Base-by-base conservation (phyloP, 164 flowering plant genomes). In the Stephania japonica region DNA sequence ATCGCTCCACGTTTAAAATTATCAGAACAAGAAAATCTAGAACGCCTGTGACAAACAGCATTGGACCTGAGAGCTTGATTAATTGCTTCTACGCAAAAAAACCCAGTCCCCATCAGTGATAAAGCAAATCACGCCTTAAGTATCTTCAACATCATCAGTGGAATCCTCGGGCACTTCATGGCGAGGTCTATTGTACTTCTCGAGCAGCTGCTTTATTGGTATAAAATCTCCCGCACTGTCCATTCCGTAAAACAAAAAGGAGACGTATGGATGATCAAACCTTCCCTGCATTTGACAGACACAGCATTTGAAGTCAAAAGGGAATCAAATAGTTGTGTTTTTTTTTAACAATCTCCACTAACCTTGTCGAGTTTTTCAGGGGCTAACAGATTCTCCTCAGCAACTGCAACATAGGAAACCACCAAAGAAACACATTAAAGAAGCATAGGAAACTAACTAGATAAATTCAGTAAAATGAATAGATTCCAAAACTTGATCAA, bases 151-250 rank as follows among this genome's bases (percentile, higher is more conserved):
- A 9, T 68, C 91, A 76, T 85, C 87, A 19, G 81, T 67, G 61
- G 87, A 75, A 73, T 91, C 91, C 25, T 72, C 18, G 11, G 94
- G 94, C 63, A 88, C 84, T 83, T 95, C 99, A 81, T 92, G 88
- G 32, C 98, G 86, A 18, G 98, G 94, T 79, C 82, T 85, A 78
- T 86, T 88, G 78, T 81, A 95, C 84, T 92, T 95, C 79, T 92
- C 98, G 6, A 96, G 90, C 65, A 95, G 84, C 78, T 92, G 97
- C 81, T 87, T 88, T 76, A 92, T 84, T 0, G 99, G 99, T 74
- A 95, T 90, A 82, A 89, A 91, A 80, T 95, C 97, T 67, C 98
- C 99, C 25, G 92, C 97, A 0, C 87, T 47, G 79, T 95, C 98
- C 87, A 81, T 76, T 38, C 98, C 98, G 49, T 87, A 91, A 79